Conservation (phyloP, 768 basidiomycete species). For the Tubosaeta sp. region DNA sequence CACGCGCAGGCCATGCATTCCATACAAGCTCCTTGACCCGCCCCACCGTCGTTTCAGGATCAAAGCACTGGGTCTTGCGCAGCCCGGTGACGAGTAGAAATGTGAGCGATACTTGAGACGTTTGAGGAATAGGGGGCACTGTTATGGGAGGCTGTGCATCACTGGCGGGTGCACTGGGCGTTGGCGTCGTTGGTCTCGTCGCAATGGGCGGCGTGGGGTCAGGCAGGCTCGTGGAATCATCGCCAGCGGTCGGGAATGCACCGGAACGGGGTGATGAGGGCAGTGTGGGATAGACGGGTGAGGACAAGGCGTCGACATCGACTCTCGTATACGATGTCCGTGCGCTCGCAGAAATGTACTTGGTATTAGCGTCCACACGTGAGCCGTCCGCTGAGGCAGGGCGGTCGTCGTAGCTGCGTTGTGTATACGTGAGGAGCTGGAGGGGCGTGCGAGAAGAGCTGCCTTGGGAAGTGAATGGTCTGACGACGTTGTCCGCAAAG, state of each 20-base stretch:
- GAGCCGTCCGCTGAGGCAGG: slow-evolving; percentile 17
- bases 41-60: slow-evolving; percentile 69
- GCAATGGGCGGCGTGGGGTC: not conserved
- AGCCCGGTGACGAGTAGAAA: slow-evolving; percentile 71
- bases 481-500: slow-evolving; percentile 22
- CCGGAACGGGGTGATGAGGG: slow-evolving; percentile 15
- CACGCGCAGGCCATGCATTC: slow-evolving; percentile 66
- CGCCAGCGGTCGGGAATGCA: not conserved
- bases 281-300: slow-evolving; percentile 22
- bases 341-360: slow-evolving; percentile 38
- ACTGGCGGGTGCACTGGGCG: not conserved
- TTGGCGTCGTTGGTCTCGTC: not conserved
- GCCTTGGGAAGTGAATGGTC: slow-evolving; percentile 30
- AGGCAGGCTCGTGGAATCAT: not conserved
- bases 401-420: slow-evolving; percentile 9
- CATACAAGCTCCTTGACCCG: slow-evolving; percentile 81
- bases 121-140: slow-evolving; percentile 44
- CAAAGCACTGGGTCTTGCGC: slow-evolving; percentile 68
- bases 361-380: slow-evolving; percentile 3
- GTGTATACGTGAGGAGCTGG: slow-evolving; percentile 6
- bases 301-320: slow-evolving; percentile 31
- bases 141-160: slow-evolving; percentile 1
- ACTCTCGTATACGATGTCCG: slow-evolving; percentile 54
- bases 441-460: slow-evolving; percentile 8
- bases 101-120: slow-evolving; percentile 60